phyloP scores from a whole-genome alignment of 495 filamentous ascomycete species.

The Hyaloscypha bicolor region DNA sequence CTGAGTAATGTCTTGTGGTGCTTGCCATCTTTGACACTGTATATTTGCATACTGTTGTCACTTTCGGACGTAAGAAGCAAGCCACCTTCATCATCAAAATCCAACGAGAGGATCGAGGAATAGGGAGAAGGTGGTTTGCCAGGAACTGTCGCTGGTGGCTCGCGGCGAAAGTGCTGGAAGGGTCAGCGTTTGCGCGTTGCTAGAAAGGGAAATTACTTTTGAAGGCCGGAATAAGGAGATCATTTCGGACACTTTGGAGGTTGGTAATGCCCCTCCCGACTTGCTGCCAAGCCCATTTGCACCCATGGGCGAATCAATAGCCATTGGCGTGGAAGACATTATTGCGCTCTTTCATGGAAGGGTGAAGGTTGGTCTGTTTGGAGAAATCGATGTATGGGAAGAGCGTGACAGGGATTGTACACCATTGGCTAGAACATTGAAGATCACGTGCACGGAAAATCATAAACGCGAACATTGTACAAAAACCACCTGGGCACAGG shows the following conservation, averaged over 20 bases:
- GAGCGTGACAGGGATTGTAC: background rate
- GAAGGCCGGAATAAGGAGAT: slow-evolving; percentile 51
- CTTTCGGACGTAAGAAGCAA: slow-evolving; percentile 82
- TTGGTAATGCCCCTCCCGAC: slow-evolving; percentile 39
- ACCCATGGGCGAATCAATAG: slow-evolving; percentile 45
- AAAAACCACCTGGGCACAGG: too few species aligned
- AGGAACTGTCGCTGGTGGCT: slow-evolving; percentile 18
- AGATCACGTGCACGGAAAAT: background rate
- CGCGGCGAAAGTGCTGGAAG: slow-evolving; percentile 11
- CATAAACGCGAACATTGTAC: too few species aligned
- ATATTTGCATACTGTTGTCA: slow-evolving; percentile 94
- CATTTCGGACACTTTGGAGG: slow-evolving; percentile 47
- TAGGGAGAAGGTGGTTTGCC: slow-evolving; percentile 24
- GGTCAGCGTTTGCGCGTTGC: background rate
- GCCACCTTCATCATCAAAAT: slow-evolving; percentile 94
- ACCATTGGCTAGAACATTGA: background rate
- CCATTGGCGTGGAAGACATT: slow-evolving; percentile 49
- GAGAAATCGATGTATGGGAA: background rate
- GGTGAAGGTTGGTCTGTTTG: background rate
- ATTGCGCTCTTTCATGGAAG: background rate
- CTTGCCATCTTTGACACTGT: slow-evolving; percentile 86
- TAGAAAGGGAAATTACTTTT: slow-evolving; percentile 42
- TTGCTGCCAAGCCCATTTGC: slow-evolving; percentile 29
- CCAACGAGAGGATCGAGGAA: slow-evolving; percentile 66
- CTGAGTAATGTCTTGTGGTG: slow-evolving; percentile 80